Evolutionary conservation across 495 filamentous ascomycete species (phyloP), one percentile per base, ranked within the genome.

Genomic region (Penicillium angulare): DNA sequence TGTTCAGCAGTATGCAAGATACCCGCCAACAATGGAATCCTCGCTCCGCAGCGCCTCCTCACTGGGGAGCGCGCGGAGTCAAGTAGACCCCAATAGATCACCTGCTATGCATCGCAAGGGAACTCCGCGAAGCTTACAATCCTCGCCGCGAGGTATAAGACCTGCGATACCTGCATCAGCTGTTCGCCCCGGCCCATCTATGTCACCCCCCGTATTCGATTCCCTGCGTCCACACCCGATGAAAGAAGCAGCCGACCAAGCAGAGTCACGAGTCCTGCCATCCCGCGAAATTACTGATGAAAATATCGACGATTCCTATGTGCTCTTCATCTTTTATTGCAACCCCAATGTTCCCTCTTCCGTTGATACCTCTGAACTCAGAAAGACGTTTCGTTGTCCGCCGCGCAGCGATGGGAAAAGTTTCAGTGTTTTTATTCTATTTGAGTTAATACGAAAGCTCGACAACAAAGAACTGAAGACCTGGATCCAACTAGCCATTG

Each of bases 381-480:
- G 83, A 36, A 90, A 88, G 51, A 85, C 82, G 3, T 97, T 98
- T 67, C 80, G 88, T 22, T 83, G 74, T 18, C 90, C 91, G 2
- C 93, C 93, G 2, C 92, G 88, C 60, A 96, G 90, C 58, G 93
- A 93, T 61, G 91, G 89, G 47, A 96, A 96, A 69, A 87, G 76
- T 50, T 98, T 97, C 65, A 92, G 85, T 62, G 87, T 89, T 2
- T 95, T 80, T 58, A 78, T 73, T n/a, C 63, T 97, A 22, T 95
- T 87, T 63, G 82, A 90, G 50, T 78, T 98, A 43, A 92, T 98
- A 60, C 76, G 81, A 42, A 87, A 86, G 61, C 77, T 95, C 26
- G 89, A 97, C 49, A 73, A 69, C 17, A 95, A 92, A 65, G 90
- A 96, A 63, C 83, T 98, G 61, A 97, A 95, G 72, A 98, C 93